A percentile compares a stretch with the other conserved stretches of the same genome.
Evolutionary conservation across 257 asterid genomes (phyloP).

Genomic region (Echites panduratus): DNA sequence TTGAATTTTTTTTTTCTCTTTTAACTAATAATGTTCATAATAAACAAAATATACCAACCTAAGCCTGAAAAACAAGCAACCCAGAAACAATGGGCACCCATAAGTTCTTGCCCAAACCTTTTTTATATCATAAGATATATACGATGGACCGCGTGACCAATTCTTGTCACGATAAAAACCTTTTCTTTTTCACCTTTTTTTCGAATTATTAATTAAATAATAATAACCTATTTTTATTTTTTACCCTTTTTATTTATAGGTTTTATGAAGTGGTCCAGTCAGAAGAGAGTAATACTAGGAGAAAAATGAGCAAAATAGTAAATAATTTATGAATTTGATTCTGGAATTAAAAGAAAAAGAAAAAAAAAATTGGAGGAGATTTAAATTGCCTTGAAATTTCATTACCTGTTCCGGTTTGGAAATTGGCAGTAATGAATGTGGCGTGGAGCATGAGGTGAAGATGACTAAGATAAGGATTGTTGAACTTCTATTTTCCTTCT

Average conservation of each 20-base stretch:
- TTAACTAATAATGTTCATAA: background rate
- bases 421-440: background rate
- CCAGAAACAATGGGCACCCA: conserved; percentile 21
- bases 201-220: background rate
- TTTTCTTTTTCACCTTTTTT: background rate
- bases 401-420: conserved; percentile 1
- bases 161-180: conserved; percentile 8
- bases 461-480: background rate
- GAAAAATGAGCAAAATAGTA: background rate
- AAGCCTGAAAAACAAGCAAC: conserved; percentile 13
- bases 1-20: background rate
- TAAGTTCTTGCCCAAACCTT: conserved; percentile 4
- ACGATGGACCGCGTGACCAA: conserved; percentile 21
- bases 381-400: no score
- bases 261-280: background rate
- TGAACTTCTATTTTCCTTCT: background rate
- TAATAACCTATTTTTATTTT: background rate
- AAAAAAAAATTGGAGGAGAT: no score
- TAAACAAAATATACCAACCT: conserved; percentile 6
- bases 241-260: background rate
- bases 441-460: background rate
- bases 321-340: no score
- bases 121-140: background rate
- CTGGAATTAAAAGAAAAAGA: no score
- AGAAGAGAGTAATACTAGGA: no score